A percentile compares a stretch with the other conserved stretches of the same genome.
phyloP scores from a whole-genome alignment of 371 early-diverging fungal genomes.

The Sporodiniella umbellata region DNA sequence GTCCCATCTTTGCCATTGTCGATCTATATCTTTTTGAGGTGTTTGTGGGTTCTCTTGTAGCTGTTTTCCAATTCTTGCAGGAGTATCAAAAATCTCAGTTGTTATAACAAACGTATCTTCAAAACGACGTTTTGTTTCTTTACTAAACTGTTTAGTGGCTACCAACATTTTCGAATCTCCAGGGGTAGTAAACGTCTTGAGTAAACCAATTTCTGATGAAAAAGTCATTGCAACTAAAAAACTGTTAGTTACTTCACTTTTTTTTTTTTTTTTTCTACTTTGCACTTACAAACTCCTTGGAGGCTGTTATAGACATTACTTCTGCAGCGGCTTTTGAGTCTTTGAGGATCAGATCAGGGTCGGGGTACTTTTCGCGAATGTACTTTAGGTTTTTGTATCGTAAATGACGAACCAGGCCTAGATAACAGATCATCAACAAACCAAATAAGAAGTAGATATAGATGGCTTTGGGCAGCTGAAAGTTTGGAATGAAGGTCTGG shows the following conservation, averaged over 20 bases:
- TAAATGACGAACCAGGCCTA: constrained; percentile 30
- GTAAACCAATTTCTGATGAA: constrained; percentile 32
- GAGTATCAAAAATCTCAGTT: constrained; percentile 19
- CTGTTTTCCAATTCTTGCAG: constrained; percentile 24
- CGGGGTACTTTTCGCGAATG: constrained; percentile 38
- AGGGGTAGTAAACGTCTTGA: constrained; percentile 46
- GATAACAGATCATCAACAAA: too few relatives aligned
- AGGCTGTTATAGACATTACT: constrained; percentile 10
- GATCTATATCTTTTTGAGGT: constrained; percentile 7
- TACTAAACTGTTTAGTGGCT: constrained; percentile 34
- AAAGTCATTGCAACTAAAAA: constrained; percentile 9
- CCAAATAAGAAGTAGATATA: too few relatives aligned
- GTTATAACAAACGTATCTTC: constrained; percentile 43
- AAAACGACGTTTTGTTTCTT: constrained; percentile 19
- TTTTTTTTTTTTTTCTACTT: too few relatives aligned
- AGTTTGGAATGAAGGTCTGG: too few relatives aligned
- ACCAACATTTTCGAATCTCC: constrained; percentile 36
- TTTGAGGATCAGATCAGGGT: constrained; percentile 33
- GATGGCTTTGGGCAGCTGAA: too few relatives aligned
- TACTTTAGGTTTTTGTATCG: constrained; percentile 31
- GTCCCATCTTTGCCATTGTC: constrained; percentile 15
- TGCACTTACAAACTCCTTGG: too few relatives aligned
- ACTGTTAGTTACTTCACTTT: too few relatives aligned
- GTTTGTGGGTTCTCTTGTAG: constrained; percentile 4
- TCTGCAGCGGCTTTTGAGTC: constrained; percentile 29